Evolutionary conservation across 202 grass and related monocot species (phyloP).

Genomic region (Bolboschoenoplectus hybrid): DNA sequence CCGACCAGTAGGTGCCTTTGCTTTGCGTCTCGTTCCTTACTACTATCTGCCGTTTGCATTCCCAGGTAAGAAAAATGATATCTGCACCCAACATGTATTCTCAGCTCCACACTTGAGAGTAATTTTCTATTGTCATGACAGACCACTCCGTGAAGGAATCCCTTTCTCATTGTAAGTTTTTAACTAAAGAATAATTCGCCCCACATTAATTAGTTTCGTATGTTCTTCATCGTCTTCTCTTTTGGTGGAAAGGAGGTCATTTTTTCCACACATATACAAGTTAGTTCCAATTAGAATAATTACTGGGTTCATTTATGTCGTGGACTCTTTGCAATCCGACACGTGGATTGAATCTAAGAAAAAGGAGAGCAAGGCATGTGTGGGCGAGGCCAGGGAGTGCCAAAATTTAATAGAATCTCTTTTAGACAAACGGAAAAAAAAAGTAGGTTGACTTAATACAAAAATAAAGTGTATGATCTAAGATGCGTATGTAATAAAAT

Average conservation of each 20-base stretch:
- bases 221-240: background rate
- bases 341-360: background rate
- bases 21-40: background rate
- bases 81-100: background rate
- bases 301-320: no score
- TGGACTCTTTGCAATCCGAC: background rate
- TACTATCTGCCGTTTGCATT: background rate
- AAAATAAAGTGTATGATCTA: background rate
- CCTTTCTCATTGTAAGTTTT: no score
- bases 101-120: background rate
- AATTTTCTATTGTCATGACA: background rate
- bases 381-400: background rate
- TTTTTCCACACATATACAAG: background rate
- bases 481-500: background rate
- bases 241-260: background rate
- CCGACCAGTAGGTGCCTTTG: background rate
- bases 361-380: background rate
- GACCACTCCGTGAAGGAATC: no score
- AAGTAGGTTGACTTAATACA: background rate
- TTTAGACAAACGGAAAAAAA: background rate
- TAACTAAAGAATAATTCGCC: background rate
- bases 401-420: conserved; percentile 23
- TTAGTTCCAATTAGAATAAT: background rate
- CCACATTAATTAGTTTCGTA: background rate
- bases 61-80: background rate